These are phyloP conservation scores for Blastobotrys aristatus DNA, from an alignment of 1,139 yeast species.

Conservation along the genomic window DNA sequence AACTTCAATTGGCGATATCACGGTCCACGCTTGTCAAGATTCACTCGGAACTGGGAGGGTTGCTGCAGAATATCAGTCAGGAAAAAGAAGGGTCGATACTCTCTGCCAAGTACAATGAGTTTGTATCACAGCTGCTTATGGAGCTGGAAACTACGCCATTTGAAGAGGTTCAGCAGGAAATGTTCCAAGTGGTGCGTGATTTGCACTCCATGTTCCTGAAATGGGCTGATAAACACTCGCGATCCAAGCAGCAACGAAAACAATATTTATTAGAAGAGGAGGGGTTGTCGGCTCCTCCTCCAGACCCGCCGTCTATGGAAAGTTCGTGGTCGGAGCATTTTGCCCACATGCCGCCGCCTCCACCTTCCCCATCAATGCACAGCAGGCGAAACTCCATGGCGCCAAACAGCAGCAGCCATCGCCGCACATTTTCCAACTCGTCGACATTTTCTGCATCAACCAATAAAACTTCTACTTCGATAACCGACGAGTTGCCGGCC, in stretches of 20 bases:
- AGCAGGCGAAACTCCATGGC: not conserved
- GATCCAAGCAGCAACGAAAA: not conserved
- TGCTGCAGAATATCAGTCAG: slow-evolving; percentile 17
- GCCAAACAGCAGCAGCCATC: not conserved
- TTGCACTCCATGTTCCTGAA: slow-evolving; percentile 33
- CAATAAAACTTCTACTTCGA: slow-evolving; percentile 15
- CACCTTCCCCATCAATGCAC: not conserved
- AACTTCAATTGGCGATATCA: slow-evolving; percentile 33
- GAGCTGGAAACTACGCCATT: slow-evolving; percentile 33
- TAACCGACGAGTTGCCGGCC: slow-evolving; percentile 29
- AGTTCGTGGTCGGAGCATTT: slow-evolving; percentile 11
- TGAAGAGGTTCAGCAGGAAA: slow-evolving; percentile 34
- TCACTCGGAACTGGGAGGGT: slow-evolving; percentile 31
- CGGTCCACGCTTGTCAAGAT: slow-evolving; percentile 35
- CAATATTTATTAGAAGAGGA: slow-evolving; percentile 1
- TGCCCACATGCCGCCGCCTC: not conserved
- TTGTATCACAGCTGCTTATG: slow-evolving; percentile 31
- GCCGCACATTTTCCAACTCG: slow-evolving; percentile 9
- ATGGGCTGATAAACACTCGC: slow-evolving; percentile 21
- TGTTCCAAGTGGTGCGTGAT: slow-evolving; percentile 35
- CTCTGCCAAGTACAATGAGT: slow-evolving; percentile 30
- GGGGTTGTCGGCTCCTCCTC: not conserved
- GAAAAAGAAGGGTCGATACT: slow-evolving; percentile 20
- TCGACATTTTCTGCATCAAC: slow-evolving; percentile 6
- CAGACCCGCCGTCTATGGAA: slow-evolving; percentile 10